These are phyloP conservation scores for Steccherinum ochraceum DNA, from an alignment of 768 basidiomycete species.

Conservation along the genomic window DNA sequence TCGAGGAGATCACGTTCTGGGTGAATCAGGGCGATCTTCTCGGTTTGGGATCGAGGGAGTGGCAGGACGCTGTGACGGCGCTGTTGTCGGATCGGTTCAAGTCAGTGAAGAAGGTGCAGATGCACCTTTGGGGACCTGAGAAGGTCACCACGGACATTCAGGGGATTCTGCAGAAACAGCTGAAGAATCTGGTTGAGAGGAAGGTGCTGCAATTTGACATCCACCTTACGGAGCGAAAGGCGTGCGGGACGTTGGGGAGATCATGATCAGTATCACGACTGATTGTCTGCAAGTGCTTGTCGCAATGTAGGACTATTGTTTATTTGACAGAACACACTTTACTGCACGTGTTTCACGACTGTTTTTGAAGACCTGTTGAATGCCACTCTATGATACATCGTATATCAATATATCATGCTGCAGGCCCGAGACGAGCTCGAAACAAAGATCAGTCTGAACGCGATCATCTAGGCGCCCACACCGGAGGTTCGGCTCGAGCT, in stretches of 20 bases:
- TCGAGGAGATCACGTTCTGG: constrained; percentile 9
- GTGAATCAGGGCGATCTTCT: not conserved
- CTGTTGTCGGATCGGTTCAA: not conserved
- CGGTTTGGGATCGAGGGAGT: not conserved
- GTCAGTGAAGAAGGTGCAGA: not conserved
- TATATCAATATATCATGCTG: too few species aligned
- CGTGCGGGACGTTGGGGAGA: not conserved
- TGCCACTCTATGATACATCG: too few species aligned
- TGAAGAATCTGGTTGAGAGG: not conserved
- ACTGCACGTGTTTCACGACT: too few species aligned
- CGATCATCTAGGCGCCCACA: too few species aligned
- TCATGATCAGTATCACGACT: not conserved
- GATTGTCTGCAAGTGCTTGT: not conserved
- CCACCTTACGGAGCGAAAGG: not conserved
- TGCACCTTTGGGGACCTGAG: not conserved
- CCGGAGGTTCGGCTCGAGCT: too few species aligned
- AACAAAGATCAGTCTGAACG: too few species aligned
- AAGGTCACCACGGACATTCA: not conserved
- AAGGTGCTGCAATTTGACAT: not conserved
- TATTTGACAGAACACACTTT: too few species aligned
- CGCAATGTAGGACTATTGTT: too few species aligned
- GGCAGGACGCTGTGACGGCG: not conserved
- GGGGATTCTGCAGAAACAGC: not conserved
- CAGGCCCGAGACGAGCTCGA: too few species aligned
- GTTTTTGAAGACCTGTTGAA: too few species aligned